Base-by-base conservation (phyloP, 2,329 filamentous ascomycete species). In the Pyrenochaeta sp. region DNA sequence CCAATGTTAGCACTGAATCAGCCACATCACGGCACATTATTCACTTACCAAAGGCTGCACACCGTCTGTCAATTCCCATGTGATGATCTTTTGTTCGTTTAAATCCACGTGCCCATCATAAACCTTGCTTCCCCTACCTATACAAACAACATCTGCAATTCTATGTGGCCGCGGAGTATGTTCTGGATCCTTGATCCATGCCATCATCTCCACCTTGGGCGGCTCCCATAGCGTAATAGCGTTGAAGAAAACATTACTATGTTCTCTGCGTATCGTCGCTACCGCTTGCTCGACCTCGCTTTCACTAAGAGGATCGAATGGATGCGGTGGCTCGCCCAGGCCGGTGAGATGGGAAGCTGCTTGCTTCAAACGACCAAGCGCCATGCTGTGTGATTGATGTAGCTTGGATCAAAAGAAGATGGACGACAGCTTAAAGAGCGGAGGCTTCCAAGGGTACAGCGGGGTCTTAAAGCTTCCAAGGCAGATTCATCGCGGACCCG, bases 151-250 rank as follows among this genome's bases (percentile, higher is more conserved):
- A 74, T 97, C 92, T 7, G 92, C 92, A 6, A 92, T 79, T 67
- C 92, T 85, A 30, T 82, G 76, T 10, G 92, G 92, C 39, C 86
- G 82, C 1, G 87, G 82, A 0, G 81, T 78, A 9, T 80, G 82
- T 17, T 85, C 77, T 0, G 90, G 86, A 52, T 87, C 82, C 43
- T 83, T 86, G 11, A 96, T 77, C 91, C 91, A 97, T 54, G 83
- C 85, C 72, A 87, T 81, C 90, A 96, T 92, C 66, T 92, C 87
- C 40, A 83, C 86, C 81, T 97, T 97, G 60, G 89, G 89, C 43
- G 92, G 92, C 80, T 97, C 92, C 67, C 87, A 88, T 23, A 96
- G 81, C 2, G 91, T 90, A 50, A 97, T 88, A 2, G 92, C 90
- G 79, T 97, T 95, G 84, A 93, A 97, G 75, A 87, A 87, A 54